Evolutionary conservation across 305 asterid genomes (phyloP).

Genomic region (Fraxinus latifolia): DNA sequence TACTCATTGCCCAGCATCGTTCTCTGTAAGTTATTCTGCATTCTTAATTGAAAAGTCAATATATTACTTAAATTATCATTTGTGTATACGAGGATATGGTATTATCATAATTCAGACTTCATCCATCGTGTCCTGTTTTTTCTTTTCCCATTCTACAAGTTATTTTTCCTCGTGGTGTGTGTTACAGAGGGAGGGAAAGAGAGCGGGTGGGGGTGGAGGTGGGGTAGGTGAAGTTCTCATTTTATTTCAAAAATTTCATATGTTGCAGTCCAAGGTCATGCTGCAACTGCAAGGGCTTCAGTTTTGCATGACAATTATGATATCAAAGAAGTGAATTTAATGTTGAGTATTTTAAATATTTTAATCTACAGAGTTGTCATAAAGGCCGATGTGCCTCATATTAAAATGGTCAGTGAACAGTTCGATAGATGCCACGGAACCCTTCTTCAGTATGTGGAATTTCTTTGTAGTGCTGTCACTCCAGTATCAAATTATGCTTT

Average conservation of each 20-base stretch:
- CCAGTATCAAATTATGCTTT: slow-evolving; percentile 73
- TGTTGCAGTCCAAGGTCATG: not conserved
- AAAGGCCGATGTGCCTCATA: slow-evolving; percentile 73
- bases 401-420: slow-evolving; percentile 97
- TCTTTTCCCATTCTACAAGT: not conserved
- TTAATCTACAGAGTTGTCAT: slow-evolving; percentile 77
- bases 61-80: not conserved
- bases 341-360: slow-evolving; percentile 10
- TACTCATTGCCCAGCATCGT: slow-evolving; percentile 95
- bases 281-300: not conserved
- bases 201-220: not conserved
- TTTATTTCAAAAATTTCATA: not conserved
- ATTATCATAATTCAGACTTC: not conserved
- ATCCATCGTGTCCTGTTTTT: not conserved
- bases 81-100: not conserved
- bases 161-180: not conserved
- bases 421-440: slow-evolving; percentile 98
- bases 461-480: slow-evolving; percentile 83
- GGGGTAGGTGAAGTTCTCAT: not conserved
- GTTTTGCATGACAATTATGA: slow-evolving; percentile 6
- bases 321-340: slow-evolving; percentile 3
- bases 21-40: slow-evolving; percentile 61
- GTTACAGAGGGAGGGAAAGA: not conserved
- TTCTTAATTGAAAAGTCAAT: not conserved
- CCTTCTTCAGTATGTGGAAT: slow-evolving; percentile 98